Evolutionary conservation across 2,329 filamentous ascomycete species (phyloP).

Genomic region (Botryotinia narcissicola): DNA sequence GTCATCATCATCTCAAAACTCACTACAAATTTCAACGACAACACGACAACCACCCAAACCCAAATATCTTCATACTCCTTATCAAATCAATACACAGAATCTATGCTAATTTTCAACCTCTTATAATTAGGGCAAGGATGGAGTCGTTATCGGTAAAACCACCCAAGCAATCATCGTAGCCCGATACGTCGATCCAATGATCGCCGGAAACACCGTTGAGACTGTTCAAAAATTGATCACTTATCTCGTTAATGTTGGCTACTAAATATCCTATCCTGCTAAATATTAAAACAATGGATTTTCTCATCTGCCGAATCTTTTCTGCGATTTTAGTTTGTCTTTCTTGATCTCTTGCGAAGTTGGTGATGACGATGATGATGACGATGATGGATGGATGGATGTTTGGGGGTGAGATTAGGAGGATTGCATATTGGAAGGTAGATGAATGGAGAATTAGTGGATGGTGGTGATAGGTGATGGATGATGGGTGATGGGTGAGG

Average conservation of each 20-base stretch:
- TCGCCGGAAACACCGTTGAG: conserved; percentile 72
- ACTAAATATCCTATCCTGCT: conserved; percentile 50
- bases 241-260: conserved; percentile 70
- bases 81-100: not conserved
- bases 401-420: not conserved
- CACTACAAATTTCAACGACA: not conserved
- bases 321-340: not conserved
- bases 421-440: not conserved
- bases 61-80: no score
- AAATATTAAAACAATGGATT: conserved; percentile 28
- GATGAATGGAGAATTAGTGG: not conserved
- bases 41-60: no score
- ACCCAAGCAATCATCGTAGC: conserved; percentile 83
- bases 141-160: conserved; percentile 81
- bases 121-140: conserved; percentile 65
- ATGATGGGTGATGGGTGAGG: not conserved
- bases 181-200: conserved; percentile 73
- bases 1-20: not conserved
- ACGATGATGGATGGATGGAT: conserved; percentile 1
- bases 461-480: not conserved
- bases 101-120: conserved; percentile 4
- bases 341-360: not conserved
- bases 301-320: conserved; percentile 1
- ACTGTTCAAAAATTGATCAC: conserved; percentile 82
- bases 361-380: conserved; percentile 2